phyloP scores from a whole-genome alignment of 129 eudicot species.

The Oenanthe sinensis region DNA sequence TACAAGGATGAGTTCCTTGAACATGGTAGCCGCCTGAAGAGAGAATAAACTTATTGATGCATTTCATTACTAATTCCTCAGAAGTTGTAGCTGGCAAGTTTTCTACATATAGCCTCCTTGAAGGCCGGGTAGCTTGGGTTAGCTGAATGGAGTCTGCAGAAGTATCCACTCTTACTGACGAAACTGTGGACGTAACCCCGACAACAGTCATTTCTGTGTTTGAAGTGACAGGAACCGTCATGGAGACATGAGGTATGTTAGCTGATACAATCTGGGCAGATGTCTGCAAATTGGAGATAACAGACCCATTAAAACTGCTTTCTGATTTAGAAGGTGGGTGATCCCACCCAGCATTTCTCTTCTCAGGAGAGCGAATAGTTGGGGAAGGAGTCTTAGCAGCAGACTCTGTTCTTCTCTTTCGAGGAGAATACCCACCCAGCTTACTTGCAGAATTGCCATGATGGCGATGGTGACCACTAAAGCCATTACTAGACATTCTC shows the following conservation, averaged over 20 bases:
- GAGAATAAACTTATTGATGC: constrained; percentile 56
- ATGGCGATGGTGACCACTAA: constrained; percentile 42
- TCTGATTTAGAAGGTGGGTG: constrained; percentile 34
- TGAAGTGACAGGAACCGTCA: constrained; percentile 25
- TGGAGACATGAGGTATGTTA: constrained; percentile 25
- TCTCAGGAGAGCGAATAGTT: constrained; percentile 69
- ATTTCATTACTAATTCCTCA: constrained; percentile 68
- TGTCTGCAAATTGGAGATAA: constrained; percentile 19
- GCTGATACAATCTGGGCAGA: constrained; percentile 29
- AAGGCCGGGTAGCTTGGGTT: constrained; percentile 96
- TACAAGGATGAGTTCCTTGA: constrained; percentile 71
- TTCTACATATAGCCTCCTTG: constrained; percentile 91
- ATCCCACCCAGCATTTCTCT: constrained; percentile 56
- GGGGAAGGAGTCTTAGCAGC: constrained; percentile 77
- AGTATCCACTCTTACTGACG: constrained; percentile 33
- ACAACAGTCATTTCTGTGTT: constrained; percentile 26
- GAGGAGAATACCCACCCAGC: constrained; percentile 97
- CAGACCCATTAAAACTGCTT: constrained; percentile 18
- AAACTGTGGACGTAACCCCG: constrained; percentile 31
- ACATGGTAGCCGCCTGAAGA: constrained; percentile 63
- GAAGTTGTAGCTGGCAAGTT: constrained; percentile 69
- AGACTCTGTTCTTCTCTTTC: constrained; percentile 85
- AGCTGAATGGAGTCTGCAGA: constrained; percentile 80
- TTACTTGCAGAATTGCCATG: constrained; percentile 54
- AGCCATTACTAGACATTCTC: constrained; percentile 47